Percentiles rank a stretch among this genome's conserved stretches.
phyloP scores from a whole-genome alignment of 2,329 filamentous ascomycete species.

The Venturia nashicola region DNA sequence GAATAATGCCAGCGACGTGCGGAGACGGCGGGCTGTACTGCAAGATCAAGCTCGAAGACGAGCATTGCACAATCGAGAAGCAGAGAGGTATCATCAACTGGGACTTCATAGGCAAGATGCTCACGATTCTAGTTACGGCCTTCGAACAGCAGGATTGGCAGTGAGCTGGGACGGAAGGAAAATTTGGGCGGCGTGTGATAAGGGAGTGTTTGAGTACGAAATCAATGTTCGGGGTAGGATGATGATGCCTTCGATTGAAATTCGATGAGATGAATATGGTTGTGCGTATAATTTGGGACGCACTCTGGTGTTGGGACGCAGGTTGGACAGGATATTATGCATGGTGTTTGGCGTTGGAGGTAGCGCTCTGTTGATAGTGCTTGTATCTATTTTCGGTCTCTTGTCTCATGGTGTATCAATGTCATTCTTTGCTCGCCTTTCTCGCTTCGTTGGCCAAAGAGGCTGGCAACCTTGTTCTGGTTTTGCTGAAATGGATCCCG shows the following conservation, averaged over 20 bases:
- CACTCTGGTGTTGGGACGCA: neutral
- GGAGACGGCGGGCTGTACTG: neutral
- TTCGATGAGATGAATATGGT: slow-evolving; percentile 4
- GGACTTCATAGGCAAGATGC: neutral
- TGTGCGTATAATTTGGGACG: neutral
- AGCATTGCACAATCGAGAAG: neutral
- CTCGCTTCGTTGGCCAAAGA: too few species aligned
- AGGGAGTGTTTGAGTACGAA: slow-evolving; percentile 54
- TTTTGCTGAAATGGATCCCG: too few species aligned
- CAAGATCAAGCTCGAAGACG: neutral
- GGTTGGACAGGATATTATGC: neutral
- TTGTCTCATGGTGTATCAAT: neutral
- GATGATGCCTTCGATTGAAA: slow-evolving; percentile 9
- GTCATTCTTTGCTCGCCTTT: neutral
- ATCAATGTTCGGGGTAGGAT: slow-evolving; percentile 44
- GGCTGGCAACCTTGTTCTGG: too few species aligned
- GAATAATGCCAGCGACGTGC: neutral
- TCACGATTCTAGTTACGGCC: slow-evolving; percentile 6
- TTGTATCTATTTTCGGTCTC: neutral
- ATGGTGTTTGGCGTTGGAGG: neutral
- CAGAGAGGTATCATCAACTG: neutral
- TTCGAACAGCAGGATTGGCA: slow-evolving; percentile 12
- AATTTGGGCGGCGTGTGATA: slow-evolving; percentile 26
- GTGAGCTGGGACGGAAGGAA: slow-evolving; percentile 12
- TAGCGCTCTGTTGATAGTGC: neutral